Evolutionary conservation across 345 rosid species (phyloP).

Genomic region (Mangifera indica): DNA sequence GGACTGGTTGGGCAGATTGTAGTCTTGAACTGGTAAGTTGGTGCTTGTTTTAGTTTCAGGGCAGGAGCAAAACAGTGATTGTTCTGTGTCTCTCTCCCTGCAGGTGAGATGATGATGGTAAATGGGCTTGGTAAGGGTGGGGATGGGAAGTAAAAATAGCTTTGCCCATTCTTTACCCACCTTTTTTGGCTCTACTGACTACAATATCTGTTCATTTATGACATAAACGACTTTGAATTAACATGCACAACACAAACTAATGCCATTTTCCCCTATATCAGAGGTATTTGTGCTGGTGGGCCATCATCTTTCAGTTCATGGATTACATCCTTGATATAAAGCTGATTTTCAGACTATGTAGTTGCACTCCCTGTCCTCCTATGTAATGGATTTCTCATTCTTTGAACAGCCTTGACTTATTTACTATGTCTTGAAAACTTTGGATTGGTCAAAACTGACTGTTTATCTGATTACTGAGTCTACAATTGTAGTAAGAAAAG

Average conservation of each 20-base stretch:
- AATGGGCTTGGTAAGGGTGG: not conserved
- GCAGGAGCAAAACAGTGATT: not conserved
- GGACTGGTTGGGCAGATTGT: not conserved
- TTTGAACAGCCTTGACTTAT: not conserved
- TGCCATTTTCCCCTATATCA: not conserved
- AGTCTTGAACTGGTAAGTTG: not conserved
- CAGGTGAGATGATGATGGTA: not conserved
- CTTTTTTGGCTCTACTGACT: not conserved
- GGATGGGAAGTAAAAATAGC: not conserved
- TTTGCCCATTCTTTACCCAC: not conserved
- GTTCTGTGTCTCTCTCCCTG: not conserved
- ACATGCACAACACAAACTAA: not conserved
- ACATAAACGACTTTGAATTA: not conserved
- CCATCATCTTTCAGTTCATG: not conserved
- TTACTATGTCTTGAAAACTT: not conserved
- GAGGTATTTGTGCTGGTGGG: not conserved
- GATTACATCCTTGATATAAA: not conserved
- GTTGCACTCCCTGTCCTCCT: constrained; percentile 3
- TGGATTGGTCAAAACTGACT: not conserved
- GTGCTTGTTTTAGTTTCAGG: not conserved
- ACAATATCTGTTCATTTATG: not conserved
- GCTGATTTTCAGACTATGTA: not conserved
- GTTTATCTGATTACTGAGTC: not conserved
- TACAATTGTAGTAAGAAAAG: not conserved
- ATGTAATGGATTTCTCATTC: constrained; percentile 2